Base-by-base conservation (phyloP, 345 rosid species). In the Clausena lansium region DNA sequence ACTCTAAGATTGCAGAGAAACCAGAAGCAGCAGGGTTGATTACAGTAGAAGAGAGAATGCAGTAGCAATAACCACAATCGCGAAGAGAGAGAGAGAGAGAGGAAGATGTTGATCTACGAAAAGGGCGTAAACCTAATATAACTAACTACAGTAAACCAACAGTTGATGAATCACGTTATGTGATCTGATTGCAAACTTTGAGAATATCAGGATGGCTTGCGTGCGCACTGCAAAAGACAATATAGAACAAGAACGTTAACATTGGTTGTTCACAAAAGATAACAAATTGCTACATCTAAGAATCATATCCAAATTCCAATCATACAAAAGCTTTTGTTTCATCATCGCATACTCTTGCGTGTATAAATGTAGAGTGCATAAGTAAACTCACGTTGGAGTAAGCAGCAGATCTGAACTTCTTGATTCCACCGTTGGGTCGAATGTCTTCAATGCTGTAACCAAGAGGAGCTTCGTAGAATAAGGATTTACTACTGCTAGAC, bases 371-470 rank as follows among this genome's bases (percentile, higher is more conserved):
- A 24, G 66, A 13, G 13, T 4, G 4, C 30, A 79, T 25, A 24
- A 25, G 5, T 22, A 39, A 28, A 81, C 92, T 63, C 70, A 93
- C 98, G 89, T 94, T 94, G 80, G 97, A 94, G 94, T 92, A 94
- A 8, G 93, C 98, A 91, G 94, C 94, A 81, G 97, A 91, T 87
- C 91, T 81, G 91, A 91, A 94, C 80, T 94, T 94, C 95, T 86
- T 88, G 91, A 92, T 91, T 83, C 93, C 98, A 59, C 98, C 95
- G 83, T 86, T 86, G 14, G 98, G 98, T 76, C 97, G 86, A 80
- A 94, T 67, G 94, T 94, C 98, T 88, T 94, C 97, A 83, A 91
- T 94, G 94, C 91, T 82, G 87, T 92, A 94, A 75, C 93, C 97
- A 28, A 94, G 95, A 60, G 98, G 95, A 85, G 98, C 97, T 92